Conservation (phyloP, 2,329 filamentous ascomycete species). For the Botrytis paeoniae region DNA sequence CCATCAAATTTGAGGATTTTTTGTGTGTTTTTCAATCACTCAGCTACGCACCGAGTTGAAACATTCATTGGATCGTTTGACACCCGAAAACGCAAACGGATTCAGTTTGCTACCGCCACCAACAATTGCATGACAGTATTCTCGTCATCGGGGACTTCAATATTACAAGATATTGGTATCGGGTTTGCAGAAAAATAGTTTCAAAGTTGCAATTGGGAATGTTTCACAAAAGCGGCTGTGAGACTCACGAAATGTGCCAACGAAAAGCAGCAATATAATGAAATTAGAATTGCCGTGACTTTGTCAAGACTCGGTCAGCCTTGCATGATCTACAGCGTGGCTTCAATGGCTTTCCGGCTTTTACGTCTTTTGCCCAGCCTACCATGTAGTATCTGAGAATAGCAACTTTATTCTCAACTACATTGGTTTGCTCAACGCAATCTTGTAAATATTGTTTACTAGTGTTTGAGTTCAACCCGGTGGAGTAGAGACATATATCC, state of each 20-base stretch:
- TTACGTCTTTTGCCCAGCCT: background rate
- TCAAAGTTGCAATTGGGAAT: background rate
- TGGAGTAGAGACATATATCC: background rate
- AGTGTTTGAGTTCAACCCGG: background rate
- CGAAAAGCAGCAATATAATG: slow-evolving; percentile 1
- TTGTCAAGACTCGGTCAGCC: slow-evolving; percentile 2
- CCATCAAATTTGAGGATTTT: background rate
- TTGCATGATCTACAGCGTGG: slow-evolving; percentile 6
- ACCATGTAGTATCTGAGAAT: background rate
- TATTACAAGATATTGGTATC: slow-evolving; percentile 13
- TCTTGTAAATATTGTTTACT: background rate
- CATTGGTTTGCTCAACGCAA: background rate
- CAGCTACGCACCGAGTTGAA: background rate
- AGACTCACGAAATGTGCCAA: slow-evolving; percentile 3
- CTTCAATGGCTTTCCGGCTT: background rate
- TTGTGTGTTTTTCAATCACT: background rate
- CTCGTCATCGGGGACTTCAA: background rate
- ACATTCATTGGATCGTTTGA: background rate
- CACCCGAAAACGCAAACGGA: background rate
- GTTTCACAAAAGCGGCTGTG: background rate
- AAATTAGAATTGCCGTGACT: background rate
- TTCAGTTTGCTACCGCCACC: background rate
- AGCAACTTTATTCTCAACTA: background rate
- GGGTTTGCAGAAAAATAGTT: background rate
- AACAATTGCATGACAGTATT: background rate